Evolutionary conservation across 129 eudicot genomes (phyloP).

Genomic region (Dittrichia graveolens): DNA sequence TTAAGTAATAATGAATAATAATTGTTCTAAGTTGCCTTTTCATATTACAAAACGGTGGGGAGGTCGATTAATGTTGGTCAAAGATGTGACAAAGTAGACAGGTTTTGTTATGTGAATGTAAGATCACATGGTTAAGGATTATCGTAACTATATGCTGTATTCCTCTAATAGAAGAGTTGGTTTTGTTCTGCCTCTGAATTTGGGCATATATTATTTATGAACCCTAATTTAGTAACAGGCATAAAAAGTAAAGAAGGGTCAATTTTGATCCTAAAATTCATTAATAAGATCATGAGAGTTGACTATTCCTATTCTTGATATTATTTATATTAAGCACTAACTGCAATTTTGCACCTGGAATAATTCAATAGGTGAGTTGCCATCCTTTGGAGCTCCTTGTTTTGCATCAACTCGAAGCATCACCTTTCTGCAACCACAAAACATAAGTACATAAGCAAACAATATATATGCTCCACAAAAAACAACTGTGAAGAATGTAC

Average conservation of each 20-base stretch:
- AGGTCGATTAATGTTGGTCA: neutral
- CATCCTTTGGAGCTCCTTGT: conserved; percentile 97
- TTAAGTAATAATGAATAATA: neutral
- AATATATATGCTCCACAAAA: neutral
- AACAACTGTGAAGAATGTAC: neutral
- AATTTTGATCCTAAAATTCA: conserved; percentile 19
- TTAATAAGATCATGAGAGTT: conserved; percentile 1
- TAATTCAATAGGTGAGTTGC: conserved; percentile 84
- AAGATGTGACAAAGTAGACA: neutral
- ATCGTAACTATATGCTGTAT: conserved; percentile 1
- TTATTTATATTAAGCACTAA: neutral
- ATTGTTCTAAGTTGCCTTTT: neutral
- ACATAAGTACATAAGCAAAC: neutral
- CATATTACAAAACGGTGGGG: neutral
- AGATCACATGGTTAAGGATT: neutral
- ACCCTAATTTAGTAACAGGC: neutral
- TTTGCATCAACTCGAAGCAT: conserved; percentile 98
- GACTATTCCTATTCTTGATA: conserved; percentile 13
- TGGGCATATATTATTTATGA: neutral
- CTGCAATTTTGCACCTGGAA: conserved; percentile 63
- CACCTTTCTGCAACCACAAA: conserved; percentile 67
- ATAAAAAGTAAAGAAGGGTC: neutral
- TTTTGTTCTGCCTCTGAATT: neutral
- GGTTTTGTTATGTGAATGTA: neutral
- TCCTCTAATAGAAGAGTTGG: neutral